Evolutionary conservation across 768 basidiomycete genomes (phyloP), one percentile per base, ranked within the genome.

Genomic region (Trametes villosa): DNA sequence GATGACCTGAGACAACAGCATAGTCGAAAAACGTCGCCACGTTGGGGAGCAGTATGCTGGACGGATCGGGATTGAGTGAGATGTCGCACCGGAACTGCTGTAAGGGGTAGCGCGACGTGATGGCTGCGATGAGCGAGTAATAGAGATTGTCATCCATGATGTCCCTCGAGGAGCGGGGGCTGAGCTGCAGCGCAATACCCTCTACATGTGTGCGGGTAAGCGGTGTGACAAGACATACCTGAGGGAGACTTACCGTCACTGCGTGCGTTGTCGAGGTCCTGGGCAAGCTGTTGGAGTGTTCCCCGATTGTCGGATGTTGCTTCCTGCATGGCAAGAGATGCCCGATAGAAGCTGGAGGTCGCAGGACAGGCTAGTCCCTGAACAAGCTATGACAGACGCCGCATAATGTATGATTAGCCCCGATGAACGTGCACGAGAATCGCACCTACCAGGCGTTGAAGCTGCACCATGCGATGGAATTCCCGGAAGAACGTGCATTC

Each of bases 401-500:
- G 17, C 5, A 17, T n/a, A 8, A 18, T 6, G 15, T 15, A 15
- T 30, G 3, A 34, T 34, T 11, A 50, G 45, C 13, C 26, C 3
- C 9, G 9, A 18, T 29, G 44, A 34, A 20, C n/a, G 18, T 5
- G 18, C 8, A 4, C 26, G 45, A 8, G 24, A 5, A 11, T 20
- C 15, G 20, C 11, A 60, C 71, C 4, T 41, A 68, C 71, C 46
- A 60, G 30, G n/a, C 47, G 20, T 11, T 59, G 60, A 4, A 70
- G 38, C 12, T 41, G 41, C 0, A 48, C 46, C 8, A 64, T 59
- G 2, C 66, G 59, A 17, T 59, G 41, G 41, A 68, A 72, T 34
- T 65, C 66, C 1, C 72, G 66, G 24, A 74, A 59, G 59, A 75
- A 68, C 0, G 70, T 71, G 0, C 66, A 56, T 45, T 75, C 72